Base-by-base conservation (phyloP, 306 rosid species). In the Ammopiptanthus mongolicus region DNA sequence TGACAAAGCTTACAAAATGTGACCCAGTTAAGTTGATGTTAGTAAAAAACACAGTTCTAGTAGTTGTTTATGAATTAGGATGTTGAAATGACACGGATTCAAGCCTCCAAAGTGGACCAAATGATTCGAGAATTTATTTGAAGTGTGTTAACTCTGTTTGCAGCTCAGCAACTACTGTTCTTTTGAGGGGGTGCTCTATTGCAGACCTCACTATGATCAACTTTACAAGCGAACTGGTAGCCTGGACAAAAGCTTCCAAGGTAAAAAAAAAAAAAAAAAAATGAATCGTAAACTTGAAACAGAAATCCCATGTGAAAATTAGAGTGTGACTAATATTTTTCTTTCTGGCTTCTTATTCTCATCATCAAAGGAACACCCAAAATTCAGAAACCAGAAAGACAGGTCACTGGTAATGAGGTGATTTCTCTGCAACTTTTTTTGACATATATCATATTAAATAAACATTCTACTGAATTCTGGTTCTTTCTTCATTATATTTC, bases 181-280 rank as follows among this genome's bases (percentile, higher is more conserved):
- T 41, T 82, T 93, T 41, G 97, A 91, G 60, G 94, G 98, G 31
- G 96, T 93, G 70, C 91, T 91, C 14, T 91, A 89, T 65, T 93
- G 98, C 89, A 89, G 92, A 80, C 98, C 96, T 65, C 97, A 93
- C 74, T 91, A 88, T 75, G 98, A 89, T 68, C 96, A 93, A 77
- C 91, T 91, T 82, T 90, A 73, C 88, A 93, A 93, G 89, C 46
- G 89, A 80, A 89, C 97, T 13, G 98, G 98, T 8, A 91, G 97
- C 90, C 84, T 93, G 0, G 85, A 88, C 73, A 91, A 88, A 85
- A 93, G 97, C 70, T 93, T 93, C 36, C 88, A 91, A 74, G 97
- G 96, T 85, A 66, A 59, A n/a, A n/a, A n/a, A n/a, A n/a, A n/a
- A n/a, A n/a, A n/a, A n/a, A n/a, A n/a, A n/a, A n/a, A 73, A 18